These are phyloP conservation scores for Populus alba DNA, from an alignment of 345 rosid species.

Conservation along the genomic window DNA sequence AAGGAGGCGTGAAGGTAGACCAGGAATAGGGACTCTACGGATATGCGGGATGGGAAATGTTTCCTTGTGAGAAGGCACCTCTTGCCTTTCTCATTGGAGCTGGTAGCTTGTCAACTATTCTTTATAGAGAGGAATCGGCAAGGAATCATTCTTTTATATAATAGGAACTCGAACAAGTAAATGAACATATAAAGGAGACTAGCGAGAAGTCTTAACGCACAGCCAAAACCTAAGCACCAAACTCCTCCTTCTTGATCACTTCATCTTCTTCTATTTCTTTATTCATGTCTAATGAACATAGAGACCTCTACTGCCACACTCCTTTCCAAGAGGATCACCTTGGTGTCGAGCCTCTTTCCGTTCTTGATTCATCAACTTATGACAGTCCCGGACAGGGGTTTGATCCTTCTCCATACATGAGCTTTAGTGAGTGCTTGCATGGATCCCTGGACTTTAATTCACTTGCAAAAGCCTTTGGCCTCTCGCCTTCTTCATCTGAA, in stretches of 20 bases:
- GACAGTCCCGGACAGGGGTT: slow-evolving; percentile 6
- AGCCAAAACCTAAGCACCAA: neutral
- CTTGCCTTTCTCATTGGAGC: slow-evolving; percentile 32
- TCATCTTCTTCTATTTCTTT: neutral
- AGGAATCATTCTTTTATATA: slow-evolving; percentile 19
- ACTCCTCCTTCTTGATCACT: neutral
- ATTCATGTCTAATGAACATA: slow-evolving; percentile 68
- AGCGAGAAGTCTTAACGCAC: slow-evolving; percentile 10
- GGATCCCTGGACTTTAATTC: slow-evolving; percentile 54
- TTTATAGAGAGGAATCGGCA: slow-evolving; percentile 23
- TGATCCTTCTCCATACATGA: slow-evolving; percentile 47
- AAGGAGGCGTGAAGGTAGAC: neutral
- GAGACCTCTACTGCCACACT: slow-evolving; percentile 48
- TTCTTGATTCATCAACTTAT: slow-evolving; percentile 21
- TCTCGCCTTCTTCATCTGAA: slow-evolving; percentile 18
- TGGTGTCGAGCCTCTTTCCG: slow-evolving; percentile 19
- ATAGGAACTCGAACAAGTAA: neutral
- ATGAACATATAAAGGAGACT: neutral
- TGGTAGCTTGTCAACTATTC: slow-evolving; percentile 47
- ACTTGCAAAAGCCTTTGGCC: slow-evolving; percentile 49
- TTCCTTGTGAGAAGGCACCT: slow-evolving; percentile 50
- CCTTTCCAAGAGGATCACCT: slow-evolving; percentile 31
- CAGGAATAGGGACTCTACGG: neutral
- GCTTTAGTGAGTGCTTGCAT: slow-evolving; percentile 58
- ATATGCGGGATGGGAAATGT: slow-evolving; percentile 26